These are phyloP conservation scores for Selaginella tamariscina DNA, from an alignment of 75 land plant genomes.

Conservation along the genomic window DNA sequence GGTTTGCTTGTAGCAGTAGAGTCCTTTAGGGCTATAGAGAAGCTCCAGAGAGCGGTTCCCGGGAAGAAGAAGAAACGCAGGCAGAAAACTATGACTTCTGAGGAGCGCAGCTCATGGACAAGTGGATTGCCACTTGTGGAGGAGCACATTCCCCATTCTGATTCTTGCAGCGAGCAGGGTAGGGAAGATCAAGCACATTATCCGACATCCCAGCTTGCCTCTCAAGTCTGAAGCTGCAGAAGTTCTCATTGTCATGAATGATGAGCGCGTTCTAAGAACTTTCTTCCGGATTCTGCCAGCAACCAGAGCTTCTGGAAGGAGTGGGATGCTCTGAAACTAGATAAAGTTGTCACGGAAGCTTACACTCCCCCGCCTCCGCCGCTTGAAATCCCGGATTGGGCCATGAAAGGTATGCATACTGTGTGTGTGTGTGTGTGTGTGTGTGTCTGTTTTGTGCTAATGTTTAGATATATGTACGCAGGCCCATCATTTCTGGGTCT, in stretches of 20 bases:
- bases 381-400: conserved; percentile 28
- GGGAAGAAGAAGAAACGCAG: not conserved
- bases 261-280: conserved; percentile 59
- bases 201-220: conserved; percentile 36
- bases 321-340: conserved; percentile 54
- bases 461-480: too few species aligned
- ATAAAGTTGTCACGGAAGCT: conserved; percentile 45
- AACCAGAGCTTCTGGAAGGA: conserved; percentile 49
- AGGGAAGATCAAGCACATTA: conserved; percentile 62
- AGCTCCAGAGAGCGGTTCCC: not conserved
- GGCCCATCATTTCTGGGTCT: conserved; percentile 22
- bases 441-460: too few species aligned
- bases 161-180: conserved; percentile 38
- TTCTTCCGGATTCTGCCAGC: conserved; percentile 51
- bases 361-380: conserved; percentile 57
- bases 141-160: conserved; percentile 51
- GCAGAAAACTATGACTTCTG: conserved; percentile 34
- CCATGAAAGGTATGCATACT: conserved; percentile 23
- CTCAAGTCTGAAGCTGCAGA: conserved; percentile 35
- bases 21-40: not conserved
- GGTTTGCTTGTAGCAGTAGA: not conserved
- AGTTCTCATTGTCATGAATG: conserved; percentile 58
- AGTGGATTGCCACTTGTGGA: conserved; percentile 46
- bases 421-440: too few species aligned
- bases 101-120: conserved; percentile 57